Conservation (phyloP, 768 basidiomycete species). For the Mycena chlorophos region DNA sequence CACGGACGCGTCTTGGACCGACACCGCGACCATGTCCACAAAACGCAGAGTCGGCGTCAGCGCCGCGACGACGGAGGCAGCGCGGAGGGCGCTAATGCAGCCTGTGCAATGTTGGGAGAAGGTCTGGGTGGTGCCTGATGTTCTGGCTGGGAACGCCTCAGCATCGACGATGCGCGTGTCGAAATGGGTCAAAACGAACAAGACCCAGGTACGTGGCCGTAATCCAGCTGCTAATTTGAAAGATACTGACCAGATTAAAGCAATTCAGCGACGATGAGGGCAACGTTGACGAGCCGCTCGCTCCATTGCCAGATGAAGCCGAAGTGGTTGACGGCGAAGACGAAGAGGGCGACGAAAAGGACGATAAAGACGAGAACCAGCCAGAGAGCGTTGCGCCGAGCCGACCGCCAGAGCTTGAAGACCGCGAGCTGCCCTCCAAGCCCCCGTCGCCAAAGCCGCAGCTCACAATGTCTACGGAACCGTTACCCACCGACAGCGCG, state of each 20-base stretch:
- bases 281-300: conserved; percentile 76
- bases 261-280: conserved; percentile 89
- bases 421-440: conserved; percentile 58
- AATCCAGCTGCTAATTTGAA: background rate
- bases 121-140: conserved; percentile 64
- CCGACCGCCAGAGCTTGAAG: conserved; percentile 33
- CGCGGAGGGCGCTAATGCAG: conserved; percentile 83
- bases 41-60: conserved; percentile 77
- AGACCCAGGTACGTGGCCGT: conserved; percentile 58
- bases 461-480: conserved; percentile 51
- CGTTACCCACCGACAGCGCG: conserved; percentile 37
- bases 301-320: conserved; percentile 74
- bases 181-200: conserved; percentile 82
- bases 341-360: conserved; percentile 63
- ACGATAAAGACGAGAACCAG: background rate
- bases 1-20: conserved; percentile 5
- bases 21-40: conserved; percentile 57
- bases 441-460: conserved; percentile 70
- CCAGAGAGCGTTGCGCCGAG: background rate
- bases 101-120: conserved; percentile 89
- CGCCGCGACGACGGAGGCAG: conserved; percentile 75
- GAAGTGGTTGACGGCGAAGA: conserved; percentile 72
- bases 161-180: conserved; percentile 64
- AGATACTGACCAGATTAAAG: conserved; percentile 35
- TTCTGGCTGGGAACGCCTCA: conserved; percentile 36